Evolutionary conservation across 139 green algal species (phyloP), one percentile per base, ranked within the genome.

Genomic region (Chlorella sp.): DNA sequence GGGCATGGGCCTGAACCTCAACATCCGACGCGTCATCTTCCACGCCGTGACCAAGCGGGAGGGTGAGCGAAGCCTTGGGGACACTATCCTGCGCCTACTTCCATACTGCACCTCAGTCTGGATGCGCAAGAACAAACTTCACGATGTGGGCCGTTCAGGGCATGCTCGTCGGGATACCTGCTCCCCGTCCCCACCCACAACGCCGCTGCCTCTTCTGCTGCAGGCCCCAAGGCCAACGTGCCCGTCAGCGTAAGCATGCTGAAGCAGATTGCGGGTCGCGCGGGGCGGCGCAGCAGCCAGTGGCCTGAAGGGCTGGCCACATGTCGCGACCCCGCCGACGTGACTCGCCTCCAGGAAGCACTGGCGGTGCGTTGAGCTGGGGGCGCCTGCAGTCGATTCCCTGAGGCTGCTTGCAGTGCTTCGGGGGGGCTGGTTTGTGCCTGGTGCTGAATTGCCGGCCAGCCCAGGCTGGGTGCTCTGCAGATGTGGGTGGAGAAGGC

Each of bases 1-100:
- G 28, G 97, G 97, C 15, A 99, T 99, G 96, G 97, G 97, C 6
- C 89, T 99, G 44, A 99, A 99, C 90, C 93, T 99, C 63, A 98
- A 97, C 91, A 98, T 99, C 44, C 80, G 92, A 4, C 90, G 97
- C 36, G 88, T 99, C 62, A 91, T 99, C 60, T 99, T 99, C 86
- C 92, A 92, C 76, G 90, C 87, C 3, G 70, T 98, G 64, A 47
- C 86, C 44, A 99, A 99, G 82, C 94, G 90, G 68, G 91, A 97
- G 72, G 94, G 94, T 44, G 81, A 32, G 76, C 51, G 47, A n/a
- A n/a, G n/a, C n/a, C n/a, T n/a, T n/a, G n/a, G n/a, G n/a, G n/a
- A n/a, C n/a, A n/a, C n/a, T n/a, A n/a, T n/a, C n/a, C n/a, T n/a
- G n/a, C n/a, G n/a, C n/a, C n/a, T n/a, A n/a, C n/a, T n/a, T n/a